Evolutionary conservation across 2,329 filamentous ascomycete genomes (phyloP).

Genomic region (Emydomyces testavorans): DNA sequence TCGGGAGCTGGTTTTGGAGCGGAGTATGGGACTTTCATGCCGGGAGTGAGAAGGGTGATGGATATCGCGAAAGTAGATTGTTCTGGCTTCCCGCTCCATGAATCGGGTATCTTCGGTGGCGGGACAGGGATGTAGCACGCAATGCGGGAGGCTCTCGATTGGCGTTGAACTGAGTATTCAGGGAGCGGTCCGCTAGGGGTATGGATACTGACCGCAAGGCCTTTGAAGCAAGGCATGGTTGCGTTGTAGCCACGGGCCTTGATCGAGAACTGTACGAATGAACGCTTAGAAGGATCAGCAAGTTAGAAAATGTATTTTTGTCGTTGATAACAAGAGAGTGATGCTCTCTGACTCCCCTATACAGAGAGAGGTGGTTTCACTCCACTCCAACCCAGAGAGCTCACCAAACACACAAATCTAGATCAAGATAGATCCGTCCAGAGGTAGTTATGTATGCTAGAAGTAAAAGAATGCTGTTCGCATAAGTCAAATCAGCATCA

Average conservation of each 20-base stretch:
- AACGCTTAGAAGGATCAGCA: not conserved
- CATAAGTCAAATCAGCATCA: not conserved
- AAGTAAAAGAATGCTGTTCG: not conserved
- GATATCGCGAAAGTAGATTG: slow-evolving; percentile 96
- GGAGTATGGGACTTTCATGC: slow-evolving; percentile 83
- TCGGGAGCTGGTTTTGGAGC: slow-evolving; percentile 66
- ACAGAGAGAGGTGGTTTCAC: not conserved
- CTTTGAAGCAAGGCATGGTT: slow-evolving; percentile 91
- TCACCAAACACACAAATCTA: not conserved
- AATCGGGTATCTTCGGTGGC: slow-evolving; percentile 63
- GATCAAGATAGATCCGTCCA: not conserved
- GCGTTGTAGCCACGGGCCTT: not conserved
- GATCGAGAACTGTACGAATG: not conserved
- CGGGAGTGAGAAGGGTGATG: slow-evolving; percentile 84
- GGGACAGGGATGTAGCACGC: slow-evolving; percentile 96
- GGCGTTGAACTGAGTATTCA: slow-evolving; percentile 90
- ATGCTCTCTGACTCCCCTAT: no score
- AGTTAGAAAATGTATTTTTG: not conserved
- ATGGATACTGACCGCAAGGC: slow-evolving; percentile 96
- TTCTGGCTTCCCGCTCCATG: slow-evolving; percentile 64
- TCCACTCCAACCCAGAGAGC: not conserved
- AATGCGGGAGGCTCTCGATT: slow-evolving; percentile 81
- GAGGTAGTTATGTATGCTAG: not conserved
- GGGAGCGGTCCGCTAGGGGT: slow-evolving; percentile 65
- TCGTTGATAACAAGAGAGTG: not conserved